A percentile compares a stretch with the other conserved stretches of the same genome.
phyloP scores from a whole-genome alignment of 257 asterid species.

The Scutellaria baicalensis region DNA sequence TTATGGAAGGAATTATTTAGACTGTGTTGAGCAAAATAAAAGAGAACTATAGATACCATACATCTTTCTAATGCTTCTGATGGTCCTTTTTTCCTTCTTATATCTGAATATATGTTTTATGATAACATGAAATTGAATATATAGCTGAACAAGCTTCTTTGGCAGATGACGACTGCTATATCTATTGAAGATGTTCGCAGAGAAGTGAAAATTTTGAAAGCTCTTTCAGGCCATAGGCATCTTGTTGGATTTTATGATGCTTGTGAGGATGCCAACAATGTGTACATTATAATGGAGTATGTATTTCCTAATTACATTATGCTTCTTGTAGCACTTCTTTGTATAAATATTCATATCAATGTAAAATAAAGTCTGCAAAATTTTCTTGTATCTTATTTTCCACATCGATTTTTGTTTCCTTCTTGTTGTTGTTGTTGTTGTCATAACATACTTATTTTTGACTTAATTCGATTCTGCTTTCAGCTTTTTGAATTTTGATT shows the following conservation, averaged over 20 bases:
- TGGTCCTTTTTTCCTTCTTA: not conserved
- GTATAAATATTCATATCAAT: not conserved
- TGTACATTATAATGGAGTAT: slow-evolving; percentile 91
- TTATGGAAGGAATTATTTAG: too few species aligned
- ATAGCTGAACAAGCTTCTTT: slow-evolving; percentile 24
- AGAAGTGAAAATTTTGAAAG: slow-evolving; percentile 92
- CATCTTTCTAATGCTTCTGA: not conserved
- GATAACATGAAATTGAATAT: not conserved
- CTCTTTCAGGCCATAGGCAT: slow-evolving; percentile 88
- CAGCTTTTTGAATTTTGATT: not conserved
- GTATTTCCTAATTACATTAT: slow-evolving; percentile 31
- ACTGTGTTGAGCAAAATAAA: not conserved
- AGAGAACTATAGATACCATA: not conserved
- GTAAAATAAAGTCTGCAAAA: not conserved
- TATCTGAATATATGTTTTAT: not conserved
- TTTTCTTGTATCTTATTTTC: not conserved
- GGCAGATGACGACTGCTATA: slow-evolving; percentile 93
- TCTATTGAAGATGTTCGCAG: slow-evolving; percentile 95
- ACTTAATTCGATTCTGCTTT: not conserved
- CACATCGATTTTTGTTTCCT: not conserved
- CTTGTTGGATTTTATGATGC: slow-evolving; percentile 88
- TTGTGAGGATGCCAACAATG: slow-evolving; percentile 87
- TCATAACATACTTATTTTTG: not conserved
- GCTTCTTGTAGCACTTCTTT: slow-evolving; percentile 9
- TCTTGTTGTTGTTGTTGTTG: not conserved